These are phyloP conservation scores for Solanum acaule DNA, from an alignment of 257 asterid species.

Conservation along the genomic window DNA sequence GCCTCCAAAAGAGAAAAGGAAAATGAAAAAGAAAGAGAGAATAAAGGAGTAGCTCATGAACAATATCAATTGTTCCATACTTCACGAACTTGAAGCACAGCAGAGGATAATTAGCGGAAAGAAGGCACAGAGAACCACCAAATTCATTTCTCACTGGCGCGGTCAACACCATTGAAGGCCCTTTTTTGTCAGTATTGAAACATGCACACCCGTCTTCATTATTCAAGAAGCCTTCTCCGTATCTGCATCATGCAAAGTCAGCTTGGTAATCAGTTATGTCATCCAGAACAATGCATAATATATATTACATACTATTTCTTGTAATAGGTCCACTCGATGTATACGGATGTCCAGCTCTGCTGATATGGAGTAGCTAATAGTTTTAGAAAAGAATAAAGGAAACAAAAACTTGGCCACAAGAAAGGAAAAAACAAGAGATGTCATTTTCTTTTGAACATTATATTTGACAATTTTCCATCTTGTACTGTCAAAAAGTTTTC, in stretches of 20 bases:
- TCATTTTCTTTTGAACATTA: not conserved
- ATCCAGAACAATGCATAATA: not conserved
- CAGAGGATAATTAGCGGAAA: conserved; percentile 10
- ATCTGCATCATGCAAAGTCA: conserved; percentile 23
- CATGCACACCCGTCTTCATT: not conserved
- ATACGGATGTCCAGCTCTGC: not conserved
- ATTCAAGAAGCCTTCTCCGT: conserved; percentile 47
- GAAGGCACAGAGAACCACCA: conserved; percentile 14
- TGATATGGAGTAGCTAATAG: not conserved
- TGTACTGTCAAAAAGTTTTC: not conserved
- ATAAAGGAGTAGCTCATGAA: conserved; percentile 17
- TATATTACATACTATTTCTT: not conserved
- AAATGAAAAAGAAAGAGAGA: not conserved
- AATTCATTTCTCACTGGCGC: conserved; percentile 10
- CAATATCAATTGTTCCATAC: conserved; percentile 23
- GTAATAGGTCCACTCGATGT: not conserved
- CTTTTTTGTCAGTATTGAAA: conserved; percentile 4
- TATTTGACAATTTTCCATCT: not conserved
- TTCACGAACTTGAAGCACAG: conserved; percentile 14
- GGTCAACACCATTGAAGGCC: conserved; percentile 9
- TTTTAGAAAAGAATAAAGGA: not conserved
- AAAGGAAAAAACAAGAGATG: not conserved
- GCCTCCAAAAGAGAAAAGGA: not conserved
- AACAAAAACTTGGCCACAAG: not conserved
- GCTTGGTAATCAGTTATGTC: not conserved